Evolutionary conservation across 2,329 filamentous ascomycete species (phyloP), one percentile per base, ranked within the genome.

Genomic region (Metarhizium brunneum): DNA sequence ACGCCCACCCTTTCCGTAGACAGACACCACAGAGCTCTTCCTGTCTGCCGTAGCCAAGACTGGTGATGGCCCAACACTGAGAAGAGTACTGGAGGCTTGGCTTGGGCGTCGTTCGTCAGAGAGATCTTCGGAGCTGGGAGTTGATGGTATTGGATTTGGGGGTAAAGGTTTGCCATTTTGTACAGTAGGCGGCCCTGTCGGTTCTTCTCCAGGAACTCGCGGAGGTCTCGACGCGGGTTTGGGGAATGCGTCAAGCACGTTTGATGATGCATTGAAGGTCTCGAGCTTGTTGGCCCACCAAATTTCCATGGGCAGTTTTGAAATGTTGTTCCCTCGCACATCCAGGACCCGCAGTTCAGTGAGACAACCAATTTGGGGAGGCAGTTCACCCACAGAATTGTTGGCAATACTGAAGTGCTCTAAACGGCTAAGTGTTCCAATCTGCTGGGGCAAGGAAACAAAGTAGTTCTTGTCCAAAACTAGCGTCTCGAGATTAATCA

Each of bases 381-480:
- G 94, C 35, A 99, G 75, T 61, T 89, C 85, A 58, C 86, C 88
- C 3, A 99, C 79, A 0, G 88, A 87, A 67, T 99, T 99, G 69
- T 92, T 89, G 43, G 92, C 91, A 60, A 97, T 91, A 70, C 91
- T 97, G 66, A 99, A 87, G 69, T 95, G 86, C 66, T 97, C 92
- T 35, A 99, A 76, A 62, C 84, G 88, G 60, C 83, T 84, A 48
- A 99, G 75, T 59, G 87, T 88, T 16, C 92, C 92, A 57, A 99
- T 88, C 58, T 95, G 87, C 54, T 83, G 80, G 0, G 92, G 94
- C 29, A 99, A 75, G 1, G 90, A 92, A 0, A 94, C 91, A 63
- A 99, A 95, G 68, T 96, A 95, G 65, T 99, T 99, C 68, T 90
- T 92, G 72, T 96, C 92, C 54, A 99, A 78, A 18, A 92, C 86